Percentiles rank a stretch among this genome's conserved stretches.
Evolutionary conservation across 2,329 filamentous ascomycete species (phyloP).

Genomic region (Alternaria ethzedia): DNA sequence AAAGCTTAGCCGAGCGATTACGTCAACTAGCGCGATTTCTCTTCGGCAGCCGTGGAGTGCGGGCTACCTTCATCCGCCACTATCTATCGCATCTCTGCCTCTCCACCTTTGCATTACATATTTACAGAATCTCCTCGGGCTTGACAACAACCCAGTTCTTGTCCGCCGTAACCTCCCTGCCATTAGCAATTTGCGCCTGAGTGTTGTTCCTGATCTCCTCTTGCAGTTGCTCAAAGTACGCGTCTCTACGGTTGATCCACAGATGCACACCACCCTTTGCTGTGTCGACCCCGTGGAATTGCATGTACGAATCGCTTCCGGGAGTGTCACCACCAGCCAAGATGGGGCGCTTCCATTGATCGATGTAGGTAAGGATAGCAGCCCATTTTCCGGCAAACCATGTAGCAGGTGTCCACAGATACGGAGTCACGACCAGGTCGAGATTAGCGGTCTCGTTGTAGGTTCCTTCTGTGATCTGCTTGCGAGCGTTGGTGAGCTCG

Average conservation of each 20-base stretch:
- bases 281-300: conserved; percentile 38
- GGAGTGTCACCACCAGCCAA: conserved; percentile 39
- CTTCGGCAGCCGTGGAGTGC: neutral
- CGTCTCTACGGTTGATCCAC: conserved; percentile 36
- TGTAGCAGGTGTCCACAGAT: conserved; percentile 40
- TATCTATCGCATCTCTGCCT: neutral
- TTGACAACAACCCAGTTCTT: conserved; percentile 41
- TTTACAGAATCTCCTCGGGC: conserved; percentile 35
- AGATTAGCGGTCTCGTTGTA: conserved; percentile 35
- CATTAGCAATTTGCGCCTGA: conserved; percentile 33
- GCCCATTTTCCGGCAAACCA: conserved; percentile 43
- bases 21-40: conserved; percentile 4
- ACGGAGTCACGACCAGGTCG: conserved; percentile 33
- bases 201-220: conserved; percentile 32
- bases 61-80: neutral
- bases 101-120: neutral
- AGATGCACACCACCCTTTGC: conserved; percentile 38
- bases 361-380: conserved; percentile 39
- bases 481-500: conserved; percentile 33
- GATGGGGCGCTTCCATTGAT: conserved; percentile 39
- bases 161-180: conserved; percentile 36
- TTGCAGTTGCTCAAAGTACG: conserved; percentile 25
- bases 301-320: conserved; percentile 41
- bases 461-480: conserved; percentile 32
- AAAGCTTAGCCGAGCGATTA: conserved; percentile 5